These are phyloP conservation scores for Aspergillus bridgeri DNA, from an alignment of 495 filamentous ascomycete genomes.

Conservation along the genomic window DNA sequence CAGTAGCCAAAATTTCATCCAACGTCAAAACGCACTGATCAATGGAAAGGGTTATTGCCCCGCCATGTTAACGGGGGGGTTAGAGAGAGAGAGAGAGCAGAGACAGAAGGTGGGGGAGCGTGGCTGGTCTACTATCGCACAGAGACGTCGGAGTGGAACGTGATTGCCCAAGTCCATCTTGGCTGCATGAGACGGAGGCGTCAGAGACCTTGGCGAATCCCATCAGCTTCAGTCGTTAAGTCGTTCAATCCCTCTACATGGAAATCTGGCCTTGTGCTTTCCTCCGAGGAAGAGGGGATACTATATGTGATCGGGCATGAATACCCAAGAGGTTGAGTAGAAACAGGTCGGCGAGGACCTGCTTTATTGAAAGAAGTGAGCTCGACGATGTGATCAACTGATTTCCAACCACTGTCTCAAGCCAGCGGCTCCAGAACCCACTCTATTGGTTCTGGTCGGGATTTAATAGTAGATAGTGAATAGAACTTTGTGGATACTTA, in stretches of 20 bases:
- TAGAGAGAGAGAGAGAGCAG: neutral
- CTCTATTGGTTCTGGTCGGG: neutral
- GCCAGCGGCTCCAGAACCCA: neutral
- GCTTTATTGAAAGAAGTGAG: neutral
- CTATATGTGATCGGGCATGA: too few relatives aligned
- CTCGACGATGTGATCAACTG: neutral
- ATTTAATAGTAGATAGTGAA: too few relatives aligned
- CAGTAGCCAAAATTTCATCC: neutral
- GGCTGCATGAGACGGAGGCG: neutral
- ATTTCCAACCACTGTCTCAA: neutral
- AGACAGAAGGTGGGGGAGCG: neutral
- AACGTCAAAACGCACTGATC: neutral
- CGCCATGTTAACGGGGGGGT: too few relatives aligned
- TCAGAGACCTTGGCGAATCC: neutral
- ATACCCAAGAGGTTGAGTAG: too few relatives aligned
- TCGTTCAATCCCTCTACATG: too few relatives aligned
- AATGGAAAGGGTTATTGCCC: neutral
- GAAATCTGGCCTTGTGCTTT: neutral
- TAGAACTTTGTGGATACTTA: too few relatives aligned
- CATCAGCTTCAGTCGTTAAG: too few relatives aligned
- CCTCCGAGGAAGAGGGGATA: neutral
- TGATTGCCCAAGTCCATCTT: neutral
- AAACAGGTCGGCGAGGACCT: neutral
- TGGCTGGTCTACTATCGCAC: neutral
- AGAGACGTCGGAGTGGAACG: neutral